Evolutionary conservation across 164 flowering plant species (phyloP).

Genomic region (Nymphaea thermarum): DNA sequence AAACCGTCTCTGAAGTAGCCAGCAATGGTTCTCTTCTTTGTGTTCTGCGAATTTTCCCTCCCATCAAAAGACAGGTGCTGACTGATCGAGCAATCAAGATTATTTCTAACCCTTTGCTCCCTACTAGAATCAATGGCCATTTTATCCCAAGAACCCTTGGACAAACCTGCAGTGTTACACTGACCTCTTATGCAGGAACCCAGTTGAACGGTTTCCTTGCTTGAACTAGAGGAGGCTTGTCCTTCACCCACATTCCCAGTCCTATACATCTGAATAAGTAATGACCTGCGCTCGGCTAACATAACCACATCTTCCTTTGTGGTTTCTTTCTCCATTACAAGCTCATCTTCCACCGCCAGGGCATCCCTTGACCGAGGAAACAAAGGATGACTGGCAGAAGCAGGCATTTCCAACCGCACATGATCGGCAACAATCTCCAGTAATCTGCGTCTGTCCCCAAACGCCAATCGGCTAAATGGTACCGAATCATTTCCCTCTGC

Average conservation of each 20-base stretch:
- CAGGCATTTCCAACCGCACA: conserved; percentile 34
- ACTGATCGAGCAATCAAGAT: conserved; percentile 22
- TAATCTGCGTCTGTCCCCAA: conserved; percentile 71
- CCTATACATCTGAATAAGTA: conserved; percentile 36
- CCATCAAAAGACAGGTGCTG: conserved; percentile 14
- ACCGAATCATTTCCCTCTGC: conserved; percentile 13
- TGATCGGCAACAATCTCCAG: conserved; percentile 49
- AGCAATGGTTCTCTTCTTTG: conserved; percentile 37
- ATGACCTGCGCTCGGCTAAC: conserved; percentile 37
- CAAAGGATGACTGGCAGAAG: conserved; percentile 23
- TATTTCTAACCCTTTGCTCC: conserved; percentile 17
- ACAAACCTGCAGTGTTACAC: background rate
- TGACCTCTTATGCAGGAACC: conserved; percentile 5
- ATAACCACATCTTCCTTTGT: conserved; percentile 24
- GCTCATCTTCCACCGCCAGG: conserved; percentile 8
- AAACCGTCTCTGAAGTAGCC: conserved; percentile 41
- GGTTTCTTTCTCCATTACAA: conserved; percentile 12
- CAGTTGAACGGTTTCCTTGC: conserved; percentile 28
- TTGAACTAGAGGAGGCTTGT: conserved; percentile 15
- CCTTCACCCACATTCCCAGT: conserved; percentile 19
- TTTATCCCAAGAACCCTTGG: background rate
- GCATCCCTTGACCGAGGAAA: conserved; percentile 35
- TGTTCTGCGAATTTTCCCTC: conserved; percentile 20
- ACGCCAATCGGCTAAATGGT: conserved; percentile 56
- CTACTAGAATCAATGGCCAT: background rate